Evolutionary conservation across 192 early-diverging fungal genomes (phyloP), one percentile per base, ranked within the genome.

Genomic region (Oehlia diaphana): DNA sequence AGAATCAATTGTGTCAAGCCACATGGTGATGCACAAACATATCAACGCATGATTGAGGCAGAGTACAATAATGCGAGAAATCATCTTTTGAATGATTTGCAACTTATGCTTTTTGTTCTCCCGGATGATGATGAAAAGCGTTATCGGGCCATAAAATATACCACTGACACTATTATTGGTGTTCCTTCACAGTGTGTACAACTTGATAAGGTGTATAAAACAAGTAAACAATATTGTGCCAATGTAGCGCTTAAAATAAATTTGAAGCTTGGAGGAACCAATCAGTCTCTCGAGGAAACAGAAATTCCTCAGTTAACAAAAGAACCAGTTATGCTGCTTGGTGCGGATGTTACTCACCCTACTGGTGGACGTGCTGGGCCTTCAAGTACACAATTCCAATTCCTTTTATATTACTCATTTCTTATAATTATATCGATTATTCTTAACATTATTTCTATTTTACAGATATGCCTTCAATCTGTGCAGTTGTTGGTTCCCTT

Each of bases 211-310:
- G 82, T 94, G 83, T 85, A 88, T 81, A 71, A 71, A 42, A 63
- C 37, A 63, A 50, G 13, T 3, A 39, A 66, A 33, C 94, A 96
- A 86, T 96, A 96, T 87, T 94, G 91, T 78, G 94, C 94, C 21
- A 96, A 96, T 76, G 89, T 96, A 62, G 91, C 89, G 76, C 85
- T 96, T 64, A 96, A 96, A 85, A 88, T 96, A 77, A 96, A 96
- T 84, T 87, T 90, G 39, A 95, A 95, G 87, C 87, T 96, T 9
- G 93, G 94, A 68, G 94, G 95, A 28, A 90, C 88, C 83, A 95
- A 95, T 85, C 62, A 62, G 39, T 68, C 68, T 23, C 31, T 79
- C 23, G 75, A 77, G 7, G 75, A 31, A 28, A 47, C n/a, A 3
- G 58, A 92, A 78, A 77, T 91, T 50, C 86, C 90, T 13, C 87